Evolutionary conservation across 164 flowering plant species (phyloP).

Genomic region (Taxillus chinensis): DNA sequence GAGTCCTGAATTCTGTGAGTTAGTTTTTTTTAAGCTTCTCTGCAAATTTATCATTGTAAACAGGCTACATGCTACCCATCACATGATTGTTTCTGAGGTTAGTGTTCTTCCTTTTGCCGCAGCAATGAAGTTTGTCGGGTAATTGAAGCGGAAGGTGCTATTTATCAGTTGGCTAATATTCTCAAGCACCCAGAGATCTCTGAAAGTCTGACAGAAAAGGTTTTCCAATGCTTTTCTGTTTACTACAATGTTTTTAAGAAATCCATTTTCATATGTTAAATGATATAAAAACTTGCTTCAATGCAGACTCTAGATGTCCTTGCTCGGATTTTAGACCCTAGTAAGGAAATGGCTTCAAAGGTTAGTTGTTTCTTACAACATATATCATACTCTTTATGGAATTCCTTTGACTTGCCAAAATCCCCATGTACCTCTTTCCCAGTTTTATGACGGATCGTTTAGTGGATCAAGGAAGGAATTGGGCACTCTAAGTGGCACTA

Average conservation of each 20-base stretch:
- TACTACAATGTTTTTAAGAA: not conserved
- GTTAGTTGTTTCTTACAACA: constrained; percentile 22
- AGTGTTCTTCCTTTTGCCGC: constrained; percentile 16
- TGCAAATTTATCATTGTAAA: too few relatives aligned
- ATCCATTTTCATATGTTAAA: constrained; percentile 4
- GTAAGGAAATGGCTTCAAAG: constrained; percentile 55
- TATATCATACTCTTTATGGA: not conserved
- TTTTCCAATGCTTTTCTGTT: constrained; percentile 10
- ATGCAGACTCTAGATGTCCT: constrained; percentile 67
- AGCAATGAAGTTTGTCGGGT: constrained; percentile 50
- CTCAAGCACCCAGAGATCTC: constrained; percentile 31
- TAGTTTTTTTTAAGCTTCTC: too few relatives aligned
- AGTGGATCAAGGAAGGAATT: constrained; percentile 31
- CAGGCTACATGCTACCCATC: not conserved
- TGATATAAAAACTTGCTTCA: constrained; percentile 8
- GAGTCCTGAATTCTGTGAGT: not conserved
- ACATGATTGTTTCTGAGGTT: constrained; percentile 6
- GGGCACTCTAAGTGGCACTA: constrained; percentile 12
- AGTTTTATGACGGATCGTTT: constrained; percentile 57
- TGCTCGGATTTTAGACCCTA: constrained; percentile 61
- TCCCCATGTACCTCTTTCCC: constrained; percentile 8
- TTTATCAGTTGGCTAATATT: constrained; percentile 32
- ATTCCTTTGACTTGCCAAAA: constrained; percentile 8
- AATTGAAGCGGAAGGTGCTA: constrained; percentile 52
- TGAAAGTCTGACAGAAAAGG: constrained; percentile 49